Evolutionary conservation across 179 eudicot genomes (phyloP).

Genomic region (Amaranthus tricolor): DNA sequence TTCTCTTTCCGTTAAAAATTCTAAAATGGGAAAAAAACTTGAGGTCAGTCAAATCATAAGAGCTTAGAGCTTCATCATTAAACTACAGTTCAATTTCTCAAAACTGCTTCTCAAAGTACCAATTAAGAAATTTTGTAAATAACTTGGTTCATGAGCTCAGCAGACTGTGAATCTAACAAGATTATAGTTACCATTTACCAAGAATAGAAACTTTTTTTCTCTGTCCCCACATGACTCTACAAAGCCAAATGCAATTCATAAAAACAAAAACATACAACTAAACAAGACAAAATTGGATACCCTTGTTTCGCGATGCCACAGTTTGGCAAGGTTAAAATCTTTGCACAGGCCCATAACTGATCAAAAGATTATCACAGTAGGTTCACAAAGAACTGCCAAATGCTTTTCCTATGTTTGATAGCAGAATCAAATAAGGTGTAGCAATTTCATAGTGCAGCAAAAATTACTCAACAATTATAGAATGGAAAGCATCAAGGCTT

Average conservation of each 20-base stretch:
- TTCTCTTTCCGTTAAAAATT: neutral
- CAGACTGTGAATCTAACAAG: neutral
- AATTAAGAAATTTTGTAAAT: neutral
- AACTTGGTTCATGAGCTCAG: neutral
- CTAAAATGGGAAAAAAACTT: neutral
- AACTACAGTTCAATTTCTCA: neutral
- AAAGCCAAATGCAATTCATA: neutral
- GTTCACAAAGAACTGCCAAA: neutral
- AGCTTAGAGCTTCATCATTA: neutral
- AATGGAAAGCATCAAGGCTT: neutral
- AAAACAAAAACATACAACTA: neutral
- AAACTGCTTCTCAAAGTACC: neutral
- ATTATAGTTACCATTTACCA: neutral
- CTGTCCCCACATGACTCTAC: neutral
- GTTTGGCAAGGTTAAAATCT: neutral
- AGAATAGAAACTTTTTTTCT: no score
- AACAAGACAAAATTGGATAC: neutral
- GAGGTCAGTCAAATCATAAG: neutral
- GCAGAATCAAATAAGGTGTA: no score
- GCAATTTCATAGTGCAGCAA: no score
- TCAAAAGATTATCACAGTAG: neutral
- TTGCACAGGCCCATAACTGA: neutral
- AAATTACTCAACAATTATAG: no score
- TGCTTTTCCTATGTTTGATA: neutral
- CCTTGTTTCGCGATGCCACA: neutral